Base-by-base conservation (phyloP, 1,284 basidiomycete species). In the Takashimella tepidaria region DNA sequence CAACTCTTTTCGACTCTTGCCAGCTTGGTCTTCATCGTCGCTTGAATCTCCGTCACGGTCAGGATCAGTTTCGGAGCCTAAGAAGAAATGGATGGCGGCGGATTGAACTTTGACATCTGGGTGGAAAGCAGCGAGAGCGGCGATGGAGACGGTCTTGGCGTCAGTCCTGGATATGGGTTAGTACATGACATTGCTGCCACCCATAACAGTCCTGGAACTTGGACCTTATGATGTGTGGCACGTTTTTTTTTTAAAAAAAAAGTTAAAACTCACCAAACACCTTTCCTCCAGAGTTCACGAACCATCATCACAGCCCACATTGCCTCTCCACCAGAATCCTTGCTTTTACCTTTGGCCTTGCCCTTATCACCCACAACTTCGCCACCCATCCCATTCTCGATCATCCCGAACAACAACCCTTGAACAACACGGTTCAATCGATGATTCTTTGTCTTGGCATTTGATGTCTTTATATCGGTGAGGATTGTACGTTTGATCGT, bases 241-340 rank as follows among this genome's bases (percentile, higher is more conserved):
- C 8, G 31, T 37, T 16, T 37, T 37, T 37, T 37, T 37, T 16
- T 37, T 37, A 16, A 37, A 37, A 8, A 8, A 37, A 37, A 8
- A 16, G 3, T 6, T 5, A 21, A 10, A 2, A 77, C 82, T 56
- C 60, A 87, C 92, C 95, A 99, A 41, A 96, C 84, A 31, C 86
- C 84, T 76, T 95, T 98, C 64, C 83, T 83, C 96, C 95, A 98
- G 23, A 98, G 79, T 66, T 98, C 93, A 68, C 90, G 88, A 13
- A 93, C 90, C 51, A 98, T 77, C 47, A 95, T 87, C 44, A 98
- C 87, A 1, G 96, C 95, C 95, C 96, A 98, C 82, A 98, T 88
- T 2, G 95, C 93, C 68, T 98, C 95, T 40, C 89, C 88, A 5
- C 84, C 83, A 31, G 78, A 78, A 25, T 79, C 74, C 53, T 74